Conservation (phyloP, 1,284 basidiomycete genomes). For the Sphaerobolus stellatus region DNA sequence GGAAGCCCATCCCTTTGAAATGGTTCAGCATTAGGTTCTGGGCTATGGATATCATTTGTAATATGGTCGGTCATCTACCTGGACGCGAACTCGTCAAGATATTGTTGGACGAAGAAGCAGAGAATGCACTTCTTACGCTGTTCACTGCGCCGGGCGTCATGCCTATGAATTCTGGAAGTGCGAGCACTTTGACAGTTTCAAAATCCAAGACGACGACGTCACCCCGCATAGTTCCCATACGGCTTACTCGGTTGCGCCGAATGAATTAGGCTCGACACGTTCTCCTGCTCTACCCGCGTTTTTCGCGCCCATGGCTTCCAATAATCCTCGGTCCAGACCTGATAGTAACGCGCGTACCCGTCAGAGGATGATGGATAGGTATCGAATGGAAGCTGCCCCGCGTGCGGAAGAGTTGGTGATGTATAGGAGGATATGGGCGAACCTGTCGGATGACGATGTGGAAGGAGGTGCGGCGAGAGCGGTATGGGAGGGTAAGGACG, state of each 20-base stretch:
- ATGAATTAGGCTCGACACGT: too few relatives aligned
- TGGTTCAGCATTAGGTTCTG: constrained; percentile 14
- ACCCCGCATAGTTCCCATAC: too few relatives aligned
- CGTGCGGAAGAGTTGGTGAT: constrained; percentile 6
- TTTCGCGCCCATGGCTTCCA: not conserved
- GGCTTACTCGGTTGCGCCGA: too few relatives aligned
- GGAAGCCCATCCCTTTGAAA: constrained; percentile 3
- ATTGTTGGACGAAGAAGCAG: not conserved
- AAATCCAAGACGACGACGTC: too few relatives aligned
- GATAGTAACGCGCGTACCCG: not conserved
- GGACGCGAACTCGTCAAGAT: constrained; percentile 5
- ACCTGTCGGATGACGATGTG: too few relatives aligned
- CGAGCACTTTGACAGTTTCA: too few relatives aligned
- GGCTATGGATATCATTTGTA: constrained; percentile 11
- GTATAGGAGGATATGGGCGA: constrained; percentile 7
- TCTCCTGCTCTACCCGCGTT: not conserved
- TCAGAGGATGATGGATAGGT: constrained; percentile 1
- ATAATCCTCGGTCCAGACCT: not conserved
- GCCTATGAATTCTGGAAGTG: too few relatives aligned
- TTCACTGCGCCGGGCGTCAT: too few relatives aligned
- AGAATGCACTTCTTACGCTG: constrained; percentile 5
- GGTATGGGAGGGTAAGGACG: too few relatives aligned
- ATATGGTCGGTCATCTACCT: constrained; percentile 9
- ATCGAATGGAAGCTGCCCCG: constrained; percentile 3
- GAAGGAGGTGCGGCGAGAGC: too few relatives aligned